Conservation (phyloP, 768 basidiomycete species). For the Leccinum barrowsii region DNA sequence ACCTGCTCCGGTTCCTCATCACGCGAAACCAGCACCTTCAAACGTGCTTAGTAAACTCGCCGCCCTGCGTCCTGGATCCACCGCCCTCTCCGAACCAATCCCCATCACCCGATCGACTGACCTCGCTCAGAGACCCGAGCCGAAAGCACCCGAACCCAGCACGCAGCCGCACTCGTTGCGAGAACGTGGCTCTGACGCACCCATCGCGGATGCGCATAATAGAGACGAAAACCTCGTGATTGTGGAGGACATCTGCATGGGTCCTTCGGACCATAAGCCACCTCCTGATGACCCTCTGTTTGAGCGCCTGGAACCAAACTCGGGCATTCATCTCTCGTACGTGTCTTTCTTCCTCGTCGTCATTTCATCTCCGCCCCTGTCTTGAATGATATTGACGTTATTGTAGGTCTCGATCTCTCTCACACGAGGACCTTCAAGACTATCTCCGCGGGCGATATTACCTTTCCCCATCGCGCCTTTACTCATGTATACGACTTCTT, state of each 20-base stretch:
- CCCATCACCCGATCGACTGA: conserved; percentile 31
- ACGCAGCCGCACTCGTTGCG: background rate
- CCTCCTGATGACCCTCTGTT: conserved; percentile 75
- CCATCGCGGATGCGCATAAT: conserved; percentile 5
- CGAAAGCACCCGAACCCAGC: conserved; percentile 9
- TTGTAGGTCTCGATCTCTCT: conserved; percentile 64
- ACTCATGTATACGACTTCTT: conserved; percentile 76
- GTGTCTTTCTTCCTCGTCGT: conserved; percentile 28
- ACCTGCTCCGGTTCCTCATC: conserved; percentile 3
- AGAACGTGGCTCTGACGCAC: conserved; percentile 7
- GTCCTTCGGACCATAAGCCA: conserved; percentile 72
- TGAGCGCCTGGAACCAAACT: conserved; percentile 83
- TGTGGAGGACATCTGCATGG: conserved; percentile 72
- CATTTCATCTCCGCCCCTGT: background rate
- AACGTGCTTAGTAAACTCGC: conserved; percentile 52
- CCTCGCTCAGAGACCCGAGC: conserved; percentile 19
- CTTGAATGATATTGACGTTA: conserved; percentile 8
- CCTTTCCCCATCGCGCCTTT: conserved; percentile 83
- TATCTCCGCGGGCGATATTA: conserved; percentile 83
- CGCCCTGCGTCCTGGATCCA: conserved; percentile 26
- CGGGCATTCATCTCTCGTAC: conserved; percentile 78
- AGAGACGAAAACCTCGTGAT: conserved; percentile 66
- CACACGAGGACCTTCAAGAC: conserved; percentile 77
- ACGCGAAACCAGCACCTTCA: conserved; percentile 44
- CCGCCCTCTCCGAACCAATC: conserved; percentile 11